Evolutionary conservation across 306 rosid genomes (phyloP).

Genomic region (Malus sylvestris): DNA sequence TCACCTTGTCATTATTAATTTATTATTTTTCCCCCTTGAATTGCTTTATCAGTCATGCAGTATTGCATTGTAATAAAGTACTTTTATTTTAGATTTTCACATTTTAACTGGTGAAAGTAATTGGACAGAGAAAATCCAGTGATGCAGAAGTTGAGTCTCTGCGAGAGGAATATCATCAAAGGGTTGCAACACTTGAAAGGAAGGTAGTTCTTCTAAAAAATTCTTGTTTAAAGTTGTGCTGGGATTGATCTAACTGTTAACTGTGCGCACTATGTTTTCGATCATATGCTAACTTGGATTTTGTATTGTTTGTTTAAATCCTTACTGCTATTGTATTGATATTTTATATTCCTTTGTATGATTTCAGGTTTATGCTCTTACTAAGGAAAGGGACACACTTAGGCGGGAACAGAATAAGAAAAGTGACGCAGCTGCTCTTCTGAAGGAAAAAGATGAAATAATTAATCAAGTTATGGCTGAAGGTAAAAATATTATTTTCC

Average conservation of each 20-base stretch:
- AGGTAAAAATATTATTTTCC: conserved; percentile 37
- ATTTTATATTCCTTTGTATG: conserved; percentile 8
- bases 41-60: background rate
- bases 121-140: conserved; percentile 84
- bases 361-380: conserved; percentile 84
- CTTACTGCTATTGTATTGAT: background rate
- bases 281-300: background rate
- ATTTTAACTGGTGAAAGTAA: conserved; percentile 28
- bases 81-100: background rate
- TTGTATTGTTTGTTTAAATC: background rate
- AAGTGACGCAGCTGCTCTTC: conserved; percentile 95
- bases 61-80: background rate
- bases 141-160: conserved; percentile 90
- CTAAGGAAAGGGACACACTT: conserved; percentile 95
- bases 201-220: conserved; percentile 45
- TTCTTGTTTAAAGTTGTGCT: conserved; percentile 7
- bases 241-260: background rate
- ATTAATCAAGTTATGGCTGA: conserved; percentile 99
- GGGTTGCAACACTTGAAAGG: conserved; percentile 82
- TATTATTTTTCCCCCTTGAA: background rate
- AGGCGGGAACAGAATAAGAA: conserved; percentile 90
- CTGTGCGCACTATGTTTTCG: background rate
- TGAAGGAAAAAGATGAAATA: conserved; percentile 99
- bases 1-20: background rate
- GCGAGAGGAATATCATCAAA: conserved; percentile 98